These are phyloP conservation scores for Fusarium sp. DNA, from an alignment of 2,329 filamentous ascomycete species.

Conservation along the genomic window DNA sequence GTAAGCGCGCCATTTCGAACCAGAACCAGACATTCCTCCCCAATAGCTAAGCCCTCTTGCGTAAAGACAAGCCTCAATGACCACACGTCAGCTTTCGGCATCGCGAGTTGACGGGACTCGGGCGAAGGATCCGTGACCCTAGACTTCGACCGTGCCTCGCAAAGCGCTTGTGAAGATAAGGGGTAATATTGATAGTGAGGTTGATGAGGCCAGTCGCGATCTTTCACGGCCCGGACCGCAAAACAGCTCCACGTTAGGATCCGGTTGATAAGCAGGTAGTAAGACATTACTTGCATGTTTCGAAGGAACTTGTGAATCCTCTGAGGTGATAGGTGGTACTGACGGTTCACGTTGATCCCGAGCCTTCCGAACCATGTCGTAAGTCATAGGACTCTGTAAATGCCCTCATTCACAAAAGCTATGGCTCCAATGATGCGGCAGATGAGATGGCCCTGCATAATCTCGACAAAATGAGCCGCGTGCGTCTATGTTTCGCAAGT, in stretches of 20 bases:
- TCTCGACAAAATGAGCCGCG: neutral
- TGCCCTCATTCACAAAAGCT: neutral
- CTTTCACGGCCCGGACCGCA: neutral
- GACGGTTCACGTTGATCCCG: slow-evolving; percentile 15
- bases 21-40: neutral
- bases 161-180: neutral
- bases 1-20: slow-evolving; percentile 10
- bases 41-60: neutral
- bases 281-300: neutral
- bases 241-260: neutral
- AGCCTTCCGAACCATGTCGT: slow-evolving; percentile 18
- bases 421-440: neutral
- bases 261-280: slow-evolving; percentile 5
- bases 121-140: slow-evolving; percentile 5
- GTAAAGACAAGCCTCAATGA: neutral
- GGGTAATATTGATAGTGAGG: neutral
- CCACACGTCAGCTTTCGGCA: slow-evolving; percentile 3
- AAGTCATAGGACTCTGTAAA: neutral
- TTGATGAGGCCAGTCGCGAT: neutral
- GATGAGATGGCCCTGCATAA: neutral
- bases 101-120: slow-evolving; percentile 9
- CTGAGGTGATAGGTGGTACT: slow-evolving; percentile 5
- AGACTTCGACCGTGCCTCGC: neutral
- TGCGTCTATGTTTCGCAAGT: slow-evolving; percentile 1
- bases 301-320: slow-evolving; percentile 9